phyloP scores from a whole-genome alignment of 2,329 filamentous ascomycete genomes.

The Pyrenophora seminiperda region DNA sequence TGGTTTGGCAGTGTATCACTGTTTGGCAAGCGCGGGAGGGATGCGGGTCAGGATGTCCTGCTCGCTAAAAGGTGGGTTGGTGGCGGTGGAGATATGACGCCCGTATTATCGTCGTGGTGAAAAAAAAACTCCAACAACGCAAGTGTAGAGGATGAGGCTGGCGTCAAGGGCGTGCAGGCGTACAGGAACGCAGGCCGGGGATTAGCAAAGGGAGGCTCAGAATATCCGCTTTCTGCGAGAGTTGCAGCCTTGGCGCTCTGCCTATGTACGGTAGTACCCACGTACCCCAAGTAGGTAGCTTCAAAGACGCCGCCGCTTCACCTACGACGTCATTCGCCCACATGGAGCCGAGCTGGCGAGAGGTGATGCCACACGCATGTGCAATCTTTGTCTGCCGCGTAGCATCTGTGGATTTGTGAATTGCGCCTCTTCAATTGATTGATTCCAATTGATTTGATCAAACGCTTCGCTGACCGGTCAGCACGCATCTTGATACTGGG shows the following conservation, averaged over 20 bases:
- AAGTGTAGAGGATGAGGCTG: conserved; percentile 2
- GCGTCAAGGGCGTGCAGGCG: conserved; percentile 13
- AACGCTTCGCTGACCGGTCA: too few species aligned
- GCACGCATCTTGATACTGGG: too few species aligned
- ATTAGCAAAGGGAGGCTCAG: conserved; percentile 9
- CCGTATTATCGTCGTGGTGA: conserved; percentile 11
- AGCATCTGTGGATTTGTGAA: not conserved
- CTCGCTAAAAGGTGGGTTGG: conserved; percentile 49
- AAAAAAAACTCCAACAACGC: conserved; percentile 5
- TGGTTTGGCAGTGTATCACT: too few species aligned
- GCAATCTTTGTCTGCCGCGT: not conserved
- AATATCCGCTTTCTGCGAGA: conserved; percentile 6
- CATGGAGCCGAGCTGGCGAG: not conserved
- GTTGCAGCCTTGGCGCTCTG: conserved; percentile 14
- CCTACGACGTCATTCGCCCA: conserved; percentile 22
- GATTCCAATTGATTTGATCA: too few species aligned
- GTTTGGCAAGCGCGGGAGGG: conserved; percentile 15
- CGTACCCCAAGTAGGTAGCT: conserved; percentile 14
- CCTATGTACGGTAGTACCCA: too few species aligned
- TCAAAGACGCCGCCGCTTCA: conserved; percentile 10
- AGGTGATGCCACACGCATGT: not conserved
- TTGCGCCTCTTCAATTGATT: not conserved
- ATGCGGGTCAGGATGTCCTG: conserved; percentile 21
- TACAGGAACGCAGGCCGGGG: conserved; percentile 13
- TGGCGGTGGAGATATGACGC: conserved; percentile 36